phyloP scores from a whole-genome alignment of 345 rosid genomes.

The Melaleuca quinquenervia region DNA sequence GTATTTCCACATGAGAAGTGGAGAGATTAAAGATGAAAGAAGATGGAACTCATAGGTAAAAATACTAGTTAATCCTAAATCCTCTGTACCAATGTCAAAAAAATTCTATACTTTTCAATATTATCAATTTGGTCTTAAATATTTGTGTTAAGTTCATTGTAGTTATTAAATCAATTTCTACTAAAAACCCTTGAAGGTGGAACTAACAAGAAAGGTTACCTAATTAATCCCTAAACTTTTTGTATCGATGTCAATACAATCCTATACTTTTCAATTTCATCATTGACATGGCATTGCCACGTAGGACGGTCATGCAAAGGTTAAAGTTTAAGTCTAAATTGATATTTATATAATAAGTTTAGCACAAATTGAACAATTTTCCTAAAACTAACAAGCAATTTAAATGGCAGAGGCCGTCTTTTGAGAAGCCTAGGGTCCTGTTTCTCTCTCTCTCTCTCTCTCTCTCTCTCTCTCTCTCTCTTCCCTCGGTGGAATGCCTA shows the following conservation, averaged over 20 bases:
- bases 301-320: too few species aligned
- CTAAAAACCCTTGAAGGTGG: too few species aligned
- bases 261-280: too few species aligned
- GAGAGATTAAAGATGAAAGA: background rate
- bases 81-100: background rate
- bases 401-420: background rate
- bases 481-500: too few species aligned
- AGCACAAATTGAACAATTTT: rapidly evolving
- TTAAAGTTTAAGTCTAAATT: background rate
- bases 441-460: too few species aligned
- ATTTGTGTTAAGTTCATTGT: too few species aligned
- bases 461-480: too few species aligned
- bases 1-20: background rate
- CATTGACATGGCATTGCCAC: too few species aligned
- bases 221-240: too few species aligned
- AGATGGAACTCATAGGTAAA: background rate
- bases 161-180: too few species aligned
- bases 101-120: background rate
- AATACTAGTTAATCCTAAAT: background rate
- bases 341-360: background rate
- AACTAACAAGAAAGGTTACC: too few species aligned
- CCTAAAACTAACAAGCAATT: rapidly evolving
- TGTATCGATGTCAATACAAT: too few species aligned
- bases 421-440: background rate
- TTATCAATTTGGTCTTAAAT: rapidly evolving